Base-by-base conservation (phyloP, 73 alveolate genomes). In the Paramecium bursaria region DNA sequence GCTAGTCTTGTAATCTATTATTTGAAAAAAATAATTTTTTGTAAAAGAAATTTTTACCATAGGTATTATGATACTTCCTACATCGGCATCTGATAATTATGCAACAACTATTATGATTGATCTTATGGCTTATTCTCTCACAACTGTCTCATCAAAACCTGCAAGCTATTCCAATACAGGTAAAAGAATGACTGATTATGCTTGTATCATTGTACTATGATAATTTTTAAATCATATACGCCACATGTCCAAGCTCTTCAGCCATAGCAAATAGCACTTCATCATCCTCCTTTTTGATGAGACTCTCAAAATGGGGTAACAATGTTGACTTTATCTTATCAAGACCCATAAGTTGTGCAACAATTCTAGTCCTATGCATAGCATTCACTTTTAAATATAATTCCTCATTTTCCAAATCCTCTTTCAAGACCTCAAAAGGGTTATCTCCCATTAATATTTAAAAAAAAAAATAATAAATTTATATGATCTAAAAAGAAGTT, bases 241-340 rank as follows among this genome's bases (percentile, higher is more conserved):
- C 89, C 47, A 87, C 30, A 73, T 49, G 85, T 15, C 95, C 98
- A n/a, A 96, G 87, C 55, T 96, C 99, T 76, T 96, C 98, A 60
- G 99, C 94, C 19, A 96, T 91, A 26, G 99, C 99, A 61, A 96
- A 95, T 13, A 96, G 93, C 1, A 95, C 97, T 91, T 96, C 99
- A 73, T 96, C 99, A 85, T 93, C 98, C 85, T 96, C 99, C 77
- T 87, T 93, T 75, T 79, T 79, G 31, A 79, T 33, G 31, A 79
- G 22, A 92, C 97, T 57, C 55, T 86, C 91, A 53, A 93, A 75
- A 85, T 86, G 92, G 11, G 98, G 98, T 42, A 96, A 85, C 46
- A 96, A 91, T 48, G 91, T 87, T 87, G 91, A 88, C 53, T 88
- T 89, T 86, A 90, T 75, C 54, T 92, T 93, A 53, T 95, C 97